Percentiles rank a stretch among this genome's conserved stretches.
These are phyloP conservation scores for Hypoxylon sp. DNA, from an alignment of 2,329 filamentous ascomycete species.

Conservation along the genomic window DNA sequence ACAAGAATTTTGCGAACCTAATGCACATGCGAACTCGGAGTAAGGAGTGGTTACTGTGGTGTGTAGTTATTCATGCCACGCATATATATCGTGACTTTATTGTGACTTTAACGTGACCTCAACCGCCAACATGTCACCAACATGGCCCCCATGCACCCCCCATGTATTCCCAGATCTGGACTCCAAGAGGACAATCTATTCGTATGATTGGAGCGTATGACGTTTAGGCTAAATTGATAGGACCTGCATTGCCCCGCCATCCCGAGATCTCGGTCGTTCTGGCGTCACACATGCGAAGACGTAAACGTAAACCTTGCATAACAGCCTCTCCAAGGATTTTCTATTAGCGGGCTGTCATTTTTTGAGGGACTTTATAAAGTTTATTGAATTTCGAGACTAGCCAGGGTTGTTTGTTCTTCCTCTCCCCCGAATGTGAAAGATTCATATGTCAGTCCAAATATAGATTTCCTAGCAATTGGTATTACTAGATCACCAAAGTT, in stretches of 20 bases:
- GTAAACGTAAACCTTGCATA: slow-evolving; percentile 36
- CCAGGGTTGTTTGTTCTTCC: slow-evolving; percentile 8
- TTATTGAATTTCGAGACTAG: slow-evolving; percentile 13
- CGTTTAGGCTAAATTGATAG: slow-evolving; percentile 41
- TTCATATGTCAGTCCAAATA: not conserved
- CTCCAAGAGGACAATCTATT: slow-evolving; percentile 22
- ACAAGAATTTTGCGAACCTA: slow-evolving; percentile 7
- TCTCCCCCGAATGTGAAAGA: not conserved
- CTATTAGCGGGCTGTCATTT: slow-evolving; percentile 14
- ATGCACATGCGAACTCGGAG: slow-evolving; percentile 26
- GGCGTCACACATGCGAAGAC: slow-evolving; percentile 19
- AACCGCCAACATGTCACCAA: not conserved
- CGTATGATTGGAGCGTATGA: slow-evolving; percentile 32
- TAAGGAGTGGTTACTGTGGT: not conserved
- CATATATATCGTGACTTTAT: slow-evolving; percentile 5
- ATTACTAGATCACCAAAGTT: slow-evolving; percentile 3
- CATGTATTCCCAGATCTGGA: not conserved
- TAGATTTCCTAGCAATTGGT: slow-evolving; percentile 12
- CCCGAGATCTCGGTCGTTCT: slow-evolving; percentile 33
- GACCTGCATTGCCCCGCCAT: slow-evolving; percentile 37
- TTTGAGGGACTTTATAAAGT: slow-evolving; percentile 25
- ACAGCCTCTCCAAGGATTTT: slow-evolving; percentile 15
- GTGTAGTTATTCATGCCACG: not conserved
- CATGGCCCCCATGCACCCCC: too few relatives aligned
- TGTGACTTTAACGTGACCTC: slow-evolving; percentile 6